Evolutionary conservation across 83 land plant species (phyloP), one percentile per base, ranked within the genome.

Genomic region (Thuja plicata): DNA sequence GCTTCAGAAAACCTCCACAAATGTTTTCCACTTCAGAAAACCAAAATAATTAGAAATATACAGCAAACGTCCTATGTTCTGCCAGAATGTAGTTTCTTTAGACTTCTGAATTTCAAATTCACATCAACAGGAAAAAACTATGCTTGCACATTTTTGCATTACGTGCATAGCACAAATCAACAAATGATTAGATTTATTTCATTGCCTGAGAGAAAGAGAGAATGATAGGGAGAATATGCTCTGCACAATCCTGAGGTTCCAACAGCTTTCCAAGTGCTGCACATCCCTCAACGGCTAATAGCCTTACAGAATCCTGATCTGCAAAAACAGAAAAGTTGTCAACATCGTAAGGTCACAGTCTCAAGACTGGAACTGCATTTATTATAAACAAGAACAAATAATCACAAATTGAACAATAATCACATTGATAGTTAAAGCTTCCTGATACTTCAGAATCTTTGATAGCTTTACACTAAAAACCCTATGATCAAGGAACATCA

Each of bases 261-360:
- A 97, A 89, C 83, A 97, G 92, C 94, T 95, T 97, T 60, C 99
- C 99, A 73, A 97, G 92, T 27, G 98, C 96, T 41, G 98, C 99
- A 94, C 99, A 97, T 62, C 99, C 99, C 91, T 97, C 99, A 84
- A 97, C 99, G 17, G 98, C 98, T 87, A 97, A 89, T 55, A 97
- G 91, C 45, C 99, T 92, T 46, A 96, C 99, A 73, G 99, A 97
- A 91, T 97, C 99, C 92, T 97, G 99, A 90, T 96, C 99, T 97
- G 94, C 81, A 95, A 85, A 45, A 41, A 46, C 54, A 83, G 32
- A 46, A 46, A 6, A 48, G 32, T 4, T 46, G 57, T 21, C 35
- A 30, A 43, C 13, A 83, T 11, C 48, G 17, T 83, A 35, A 83
- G 85, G 85, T 30, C n/a, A 48, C 57, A 46, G 85, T 45, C 54